Evolutionary conservation across 176 grass and related monocot genomes (phyloP), one percentile per base, ranked within the genome.

Genomic region (Metroxylon sagu): DNA sequence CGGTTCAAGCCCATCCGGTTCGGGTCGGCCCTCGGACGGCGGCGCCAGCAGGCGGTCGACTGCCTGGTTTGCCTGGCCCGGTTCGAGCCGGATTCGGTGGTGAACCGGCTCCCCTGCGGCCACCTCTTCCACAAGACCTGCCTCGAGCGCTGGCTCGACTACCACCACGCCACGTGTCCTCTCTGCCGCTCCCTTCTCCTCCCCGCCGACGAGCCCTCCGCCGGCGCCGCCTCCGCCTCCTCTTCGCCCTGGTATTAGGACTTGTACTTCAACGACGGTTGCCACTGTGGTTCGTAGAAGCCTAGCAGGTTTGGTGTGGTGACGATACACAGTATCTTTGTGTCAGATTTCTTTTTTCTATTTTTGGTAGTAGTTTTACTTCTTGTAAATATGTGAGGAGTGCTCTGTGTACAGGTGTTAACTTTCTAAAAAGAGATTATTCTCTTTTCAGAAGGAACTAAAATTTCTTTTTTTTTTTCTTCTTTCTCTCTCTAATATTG

Each of bases 161-260:
- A 96, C 76, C 83, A 77, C 58, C 83, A 84, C 67, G 86, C 77
- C 64, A 96, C 92, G 5, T 96, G 92, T 72, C 92, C 92, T 50
- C 68, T 96, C 23, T 96, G 92, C 61, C 83, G 87, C 43, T 69
- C 75, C 60, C 50, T 27, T 28, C 57, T 95, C 75, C 83, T 87
- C 64, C 78, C 59, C 23, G 19, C 60, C 19, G n/a, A 8, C 31
- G 39, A 71, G 49, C 48, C 17, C 8, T 5, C 53, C 5, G 8
- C 53, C 31, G 4, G 57, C 25, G 16, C 21, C 1, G 10, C 21
- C 3, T 17, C 55, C 56, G 10, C 21, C 3, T 17, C 55, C 56
- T n/a, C 5, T 10, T 49, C 26, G 54, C 48, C 69, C 26, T 57
- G 23, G 63, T 49, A 49, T 54, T 54, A 67, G 52, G 49, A 82